Conservation (phyloP, 2,329 filamentous ascomycete genomes). For the Orbilia javanica region DNA sequence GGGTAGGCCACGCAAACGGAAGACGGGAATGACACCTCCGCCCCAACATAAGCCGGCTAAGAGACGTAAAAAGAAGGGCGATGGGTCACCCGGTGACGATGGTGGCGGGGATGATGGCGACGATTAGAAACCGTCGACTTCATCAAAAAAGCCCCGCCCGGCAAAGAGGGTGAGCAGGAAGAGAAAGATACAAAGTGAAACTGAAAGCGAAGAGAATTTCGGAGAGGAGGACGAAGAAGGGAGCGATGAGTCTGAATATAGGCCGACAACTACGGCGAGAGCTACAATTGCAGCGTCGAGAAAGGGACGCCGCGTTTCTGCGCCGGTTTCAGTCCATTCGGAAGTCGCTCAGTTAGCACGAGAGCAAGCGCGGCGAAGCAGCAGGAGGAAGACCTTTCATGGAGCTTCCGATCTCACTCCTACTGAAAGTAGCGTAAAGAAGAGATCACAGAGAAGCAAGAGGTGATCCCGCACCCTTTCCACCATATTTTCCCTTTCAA, state of each 20-base stretch:
- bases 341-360: not conserved
- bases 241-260: not conserved
- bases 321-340: not conserved
- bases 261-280: not conserved
- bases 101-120: constrained; percentile 41
- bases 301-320: not conserved
- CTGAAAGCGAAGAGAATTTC: not conserved
- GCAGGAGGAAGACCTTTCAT: not conserved
- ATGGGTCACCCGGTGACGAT: constrained; percentile 15
- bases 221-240: constrained; percentile 10
- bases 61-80: constrained; percentile 58
- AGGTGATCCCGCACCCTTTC: not conserved
- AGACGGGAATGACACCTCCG: constrained; percentile 37
- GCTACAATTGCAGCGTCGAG: not conserved
- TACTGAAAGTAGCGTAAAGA: not conserved
- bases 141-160: not conserved
- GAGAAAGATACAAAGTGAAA: constrained; percentile 10
- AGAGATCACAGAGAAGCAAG: not conserved
- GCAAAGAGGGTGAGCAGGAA: not conserved
- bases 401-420: not conserved
- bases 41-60: constrained; percentile 47
- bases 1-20: constrained; percentile 50
- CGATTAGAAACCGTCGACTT: constrained; percentile 43
- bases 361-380: not conserved
- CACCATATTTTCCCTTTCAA: not conserved